Conservation (phyloP, 352 stramenopile genomes). For the Elongisporangium undulatum region DNA sequence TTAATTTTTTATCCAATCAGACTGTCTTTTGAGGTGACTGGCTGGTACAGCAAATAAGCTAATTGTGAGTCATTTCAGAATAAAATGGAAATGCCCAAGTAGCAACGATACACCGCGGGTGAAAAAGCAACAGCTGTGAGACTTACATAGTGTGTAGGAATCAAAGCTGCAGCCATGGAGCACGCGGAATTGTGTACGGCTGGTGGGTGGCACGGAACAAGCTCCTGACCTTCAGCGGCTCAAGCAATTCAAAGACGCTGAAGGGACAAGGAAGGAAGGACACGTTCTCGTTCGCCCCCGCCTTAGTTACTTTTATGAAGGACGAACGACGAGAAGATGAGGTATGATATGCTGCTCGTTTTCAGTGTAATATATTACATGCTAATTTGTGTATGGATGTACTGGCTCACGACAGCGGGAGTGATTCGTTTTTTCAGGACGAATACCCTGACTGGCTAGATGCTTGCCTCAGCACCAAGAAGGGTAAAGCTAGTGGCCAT, state of each 20-base stretch:
- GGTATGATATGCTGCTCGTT: slow-evolving; percentile 4
- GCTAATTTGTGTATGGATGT: slow-evolving; percentile 1
- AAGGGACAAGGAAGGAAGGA: slow-evolving; percentile 5
- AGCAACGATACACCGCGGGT: not conserved
- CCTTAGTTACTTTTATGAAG: slow-evolving; percentile 9
- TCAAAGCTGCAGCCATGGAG: not conserved
- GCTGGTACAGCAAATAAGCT: not conserved
- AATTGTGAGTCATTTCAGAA: not conserved
- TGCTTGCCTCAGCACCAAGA: no score
- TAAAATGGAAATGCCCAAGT: not conserved
- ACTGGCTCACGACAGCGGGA: not conserved
- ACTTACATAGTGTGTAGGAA: not conserved
- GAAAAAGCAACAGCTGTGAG: not conserved
- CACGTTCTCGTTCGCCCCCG: slow-evolving; percentile 3
- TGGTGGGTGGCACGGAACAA: not conserved
- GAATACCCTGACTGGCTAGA: no score
- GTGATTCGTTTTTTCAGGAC: no score
- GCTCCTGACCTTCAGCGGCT: not conserved
- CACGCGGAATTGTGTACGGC: not conserved
- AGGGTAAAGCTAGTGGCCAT: no score
- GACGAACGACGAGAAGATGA: slow-evolving; percentile 6
- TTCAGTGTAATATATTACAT: not conserved
- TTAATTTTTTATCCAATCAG: not conserved
- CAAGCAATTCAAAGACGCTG: slow-evolving; percentile 3
- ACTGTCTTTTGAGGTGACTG: not conserved